Percentiles rank a stretch among this genome's conserved stretches.
Conservation (phyloP, 345 rosid genomes). For the Melaleuca alternifolia region DNA sequence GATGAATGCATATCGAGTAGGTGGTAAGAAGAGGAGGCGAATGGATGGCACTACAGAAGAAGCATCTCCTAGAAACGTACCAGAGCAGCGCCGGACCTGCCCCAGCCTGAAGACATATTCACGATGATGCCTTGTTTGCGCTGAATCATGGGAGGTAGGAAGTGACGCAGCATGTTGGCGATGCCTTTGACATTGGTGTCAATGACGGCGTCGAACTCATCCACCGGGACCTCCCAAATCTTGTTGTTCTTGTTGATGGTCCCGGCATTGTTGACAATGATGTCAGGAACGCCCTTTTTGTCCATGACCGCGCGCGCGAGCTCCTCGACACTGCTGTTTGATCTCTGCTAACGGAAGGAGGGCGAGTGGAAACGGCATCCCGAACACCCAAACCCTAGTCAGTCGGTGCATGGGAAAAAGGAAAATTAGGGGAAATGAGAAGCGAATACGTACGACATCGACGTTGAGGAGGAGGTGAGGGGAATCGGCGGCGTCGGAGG, state of each 20-base stretch:
- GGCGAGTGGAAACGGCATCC: neutral
- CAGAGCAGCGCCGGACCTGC: slow-evolving; percentile 95
- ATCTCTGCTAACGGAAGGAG: slow-evolving; percentile 25
- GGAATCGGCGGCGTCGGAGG: slow-evolving; percentile 8
- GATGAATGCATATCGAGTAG: neutral
- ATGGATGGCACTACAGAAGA: neutral
- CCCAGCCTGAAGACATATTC: slow-evolving; percentile 97
- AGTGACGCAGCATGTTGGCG: slow-evolving; percentile 80
- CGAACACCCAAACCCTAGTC: neutral
- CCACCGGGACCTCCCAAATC: slow-evolving; percentile 89
- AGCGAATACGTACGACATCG: slow-evolving; percentile 48
- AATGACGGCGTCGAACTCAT: slow-evolving; percentile 81
- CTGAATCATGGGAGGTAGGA: slow-evolving; percentile 79
- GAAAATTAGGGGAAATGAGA: neutral
- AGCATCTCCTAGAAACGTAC: slow-evolving; percentile 23
- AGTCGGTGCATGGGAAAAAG: neutral
- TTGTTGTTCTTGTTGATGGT: slow-evolving; percentile 80
- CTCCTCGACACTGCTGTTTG: slow-evolving; percentile 65
- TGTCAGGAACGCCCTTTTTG: slow-evolving; percentile 82
- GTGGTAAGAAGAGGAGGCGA: neutral
- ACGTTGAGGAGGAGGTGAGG: slow-evolving; percentile 62
- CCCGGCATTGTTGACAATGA: slow-evolving; percentile 93
- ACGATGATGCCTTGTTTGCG: slow-evolving; percentile 74
- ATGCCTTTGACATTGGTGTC: slow-evolving; percentile 86
- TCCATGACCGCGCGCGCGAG: slow-evolving; percentile 60